Base-by-base conservation (phyloP, 2,329 filamentous ascomycete genomes). In the Capronia epimyces region DNA sequence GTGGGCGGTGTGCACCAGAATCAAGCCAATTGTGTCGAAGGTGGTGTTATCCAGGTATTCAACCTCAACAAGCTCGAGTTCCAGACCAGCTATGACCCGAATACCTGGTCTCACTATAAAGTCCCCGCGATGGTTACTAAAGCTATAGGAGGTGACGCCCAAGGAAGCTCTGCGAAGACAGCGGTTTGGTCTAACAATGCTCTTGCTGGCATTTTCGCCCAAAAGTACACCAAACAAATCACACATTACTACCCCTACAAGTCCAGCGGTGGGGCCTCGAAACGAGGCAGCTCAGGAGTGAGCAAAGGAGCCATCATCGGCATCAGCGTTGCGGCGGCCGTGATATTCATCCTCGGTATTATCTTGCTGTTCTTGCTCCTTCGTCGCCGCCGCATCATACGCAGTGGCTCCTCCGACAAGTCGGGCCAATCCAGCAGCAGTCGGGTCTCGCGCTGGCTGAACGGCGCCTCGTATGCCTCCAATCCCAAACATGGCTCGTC, bases 231-330 rank as follows among this genome's bases (percentile, higher is more conserved):
- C 3, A 75, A 71, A 6, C 67, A 70, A 58, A 77, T 86, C 37
- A 70, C 67, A 4, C 75, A 70, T 0, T 83, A 76, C 62, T 86
- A 81, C 60, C 83, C 83, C 0, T 87, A 86, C 57, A 60, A 40
- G n/a, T 48, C 51, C 4, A 41, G 41, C 24, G 39, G 64, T 50
- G 25, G 32, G 13, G 16, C 36, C 20, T 46, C 43, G 22, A 22
- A n/a, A 2, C 16, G 43, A 10, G 43, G 46, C 18, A 22, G 49
- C n/a, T 52, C 44, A 9, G 50, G 50, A 5, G 34, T 55, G 22
- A 53, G 44, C 46, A 52, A 50, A 73, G 74, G 84, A 1, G 76
- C 75, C 0, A 81, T 83, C 0, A 81, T 83, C 0, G 77, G 86
- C 1, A 66, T 85, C 0, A 81, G 81, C 13, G 79, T 82, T 3